A percentile compares a stretch with the other conserved stretches of the same genome.
Evolutionary conservation across 345 rosid species (phyloP).

Genomic region (Syzygium aqueum): DNA sequence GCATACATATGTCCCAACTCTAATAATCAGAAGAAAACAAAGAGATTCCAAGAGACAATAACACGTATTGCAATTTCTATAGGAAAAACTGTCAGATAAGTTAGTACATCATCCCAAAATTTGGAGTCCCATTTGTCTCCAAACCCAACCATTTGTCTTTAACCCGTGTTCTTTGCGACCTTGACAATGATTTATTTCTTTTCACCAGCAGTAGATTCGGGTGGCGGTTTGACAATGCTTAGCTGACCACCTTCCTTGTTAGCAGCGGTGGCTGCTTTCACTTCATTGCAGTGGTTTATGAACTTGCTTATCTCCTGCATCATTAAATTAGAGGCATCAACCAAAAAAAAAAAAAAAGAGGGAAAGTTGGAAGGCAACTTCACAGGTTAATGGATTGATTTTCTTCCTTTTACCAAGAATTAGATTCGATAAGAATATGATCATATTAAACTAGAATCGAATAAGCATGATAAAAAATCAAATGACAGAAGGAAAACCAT

Average conservation of each 20-base stretch:
- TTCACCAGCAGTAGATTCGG: constrained; percentile 22
- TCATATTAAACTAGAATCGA: neutral
- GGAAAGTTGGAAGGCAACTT: neutral
- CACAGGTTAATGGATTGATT: neutral
- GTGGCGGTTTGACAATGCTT: constrained; percentile 39
- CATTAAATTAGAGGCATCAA: neutral
- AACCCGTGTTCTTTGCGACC: neutral
- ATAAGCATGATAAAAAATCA: neutral
- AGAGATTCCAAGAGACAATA: neutral
- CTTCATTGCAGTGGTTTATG: constrained; percentile 82
- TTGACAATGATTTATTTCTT: constrained; percentile 24
- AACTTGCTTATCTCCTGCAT: constrained; percentile 73
- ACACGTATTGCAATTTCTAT: neutral
- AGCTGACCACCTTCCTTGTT: constrained; percentile 78
- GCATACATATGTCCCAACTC: neutral
- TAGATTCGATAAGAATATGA: neutral
- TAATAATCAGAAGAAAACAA: neutral
- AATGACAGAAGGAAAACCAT: neutral
- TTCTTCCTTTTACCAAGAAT: neutral
- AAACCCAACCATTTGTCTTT: neutral
- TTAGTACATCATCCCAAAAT: neutral
- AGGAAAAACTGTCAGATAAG: neutral
- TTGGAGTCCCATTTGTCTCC: neutral
- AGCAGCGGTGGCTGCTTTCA: constrained; percentile 71
- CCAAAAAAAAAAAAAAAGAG: neutral